phyloP scores from a whole-genome alignment of 768 basidiomycete species.

The Hirschioporus abietinus region DNA sequence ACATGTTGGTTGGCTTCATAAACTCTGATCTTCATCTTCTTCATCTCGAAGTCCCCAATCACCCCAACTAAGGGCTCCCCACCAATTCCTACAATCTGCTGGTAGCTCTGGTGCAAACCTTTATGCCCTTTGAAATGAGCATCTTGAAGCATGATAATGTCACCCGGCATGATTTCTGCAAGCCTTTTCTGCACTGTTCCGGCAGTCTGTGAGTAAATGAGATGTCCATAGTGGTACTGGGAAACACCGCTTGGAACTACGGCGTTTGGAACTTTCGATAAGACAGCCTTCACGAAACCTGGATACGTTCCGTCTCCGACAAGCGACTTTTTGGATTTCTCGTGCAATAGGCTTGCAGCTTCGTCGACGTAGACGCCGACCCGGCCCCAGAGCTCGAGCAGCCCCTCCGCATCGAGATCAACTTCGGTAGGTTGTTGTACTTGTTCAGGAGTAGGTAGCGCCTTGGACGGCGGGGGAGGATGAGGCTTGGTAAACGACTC shows the following conservation, averaged over 20 bases:
- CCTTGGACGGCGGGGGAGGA: slow-evolving; percentile 9
- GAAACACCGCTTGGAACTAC: slow-evolving; percentile 28
- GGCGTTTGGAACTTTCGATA: slow-evolving; percentile 63
- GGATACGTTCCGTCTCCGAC: slow-evolving; percentile 82
- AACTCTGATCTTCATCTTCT: slow-evolving; percentile 81
- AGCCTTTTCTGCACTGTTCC: slow-evolving; percentile 60
- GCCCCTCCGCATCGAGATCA: slow-evolving; percentile 52
- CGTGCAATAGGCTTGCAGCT: slow-evolving; percentile 58
- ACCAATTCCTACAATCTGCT: slow-evolving; percentile 46
- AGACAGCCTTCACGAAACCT: slow-evolving; percentile 68
- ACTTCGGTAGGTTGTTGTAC: slow-evolving; percentile 22
- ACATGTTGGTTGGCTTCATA: slow-evolving; percentile 87
- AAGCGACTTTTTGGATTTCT: slow-evolving; percentile 71
- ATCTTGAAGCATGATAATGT: slow-evolving; percentile 69
- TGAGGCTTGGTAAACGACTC: slow-evolving; percentile 14
- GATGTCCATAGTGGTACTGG: slow-evolving; percentile 55
- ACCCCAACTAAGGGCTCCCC: slow-evolving; percentile 64
- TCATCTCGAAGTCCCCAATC: slow-evolving; percentile 75
- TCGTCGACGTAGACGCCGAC: slow-evolving; percentile 74
- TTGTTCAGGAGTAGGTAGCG: slow-evolving; percentile 2
- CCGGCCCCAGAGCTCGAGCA: slow-evolving; percentile 64
- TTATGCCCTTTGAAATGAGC: slow-evolving; percentile 79
- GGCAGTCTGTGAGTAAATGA: slow-evolving; percentile 70
- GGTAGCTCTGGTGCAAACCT: slow-evolving; percentile 63
- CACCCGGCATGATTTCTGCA: slow-evolving; percentile 84